Conservation (phyloP, 2,329 filamentous ascomycete genomes). For the Fusarium torreyae region DNA sequence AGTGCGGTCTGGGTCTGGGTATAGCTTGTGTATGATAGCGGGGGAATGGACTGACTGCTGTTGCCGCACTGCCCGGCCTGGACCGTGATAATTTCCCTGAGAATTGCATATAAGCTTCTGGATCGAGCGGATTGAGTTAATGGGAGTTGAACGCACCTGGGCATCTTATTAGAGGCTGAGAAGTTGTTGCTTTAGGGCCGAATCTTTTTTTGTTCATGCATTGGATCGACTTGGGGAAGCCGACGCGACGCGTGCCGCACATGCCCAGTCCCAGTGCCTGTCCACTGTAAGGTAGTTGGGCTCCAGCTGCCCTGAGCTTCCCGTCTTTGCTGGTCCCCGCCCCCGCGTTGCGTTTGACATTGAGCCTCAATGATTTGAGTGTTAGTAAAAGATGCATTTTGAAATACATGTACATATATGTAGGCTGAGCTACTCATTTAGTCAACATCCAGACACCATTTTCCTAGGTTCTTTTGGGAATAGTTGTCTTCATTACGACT, state of each 20-base stretch:
- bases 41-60: slow-evolving; percentile 80
- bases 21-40: slow-evolving; percentile 14
- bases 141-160: slow-evolving; percentile 37
- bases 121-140: neutral
- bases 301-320: slow-evolving; percentile 19
- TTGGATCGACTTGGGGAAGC: slow-evolving; percentile 28
- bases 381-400: too few relatives aligned
- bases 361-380: neutral
- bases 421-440: too few relatives aligned
- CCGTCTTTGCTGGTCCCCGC: slow-evolving; percentile 28
- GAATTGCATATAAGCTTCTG: slow-evolving; percentile 10
- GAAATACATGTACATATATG: too few relatives aligned
- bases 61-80: slow-evolving; percentile 99
- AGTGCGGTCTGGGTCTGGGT: slow-evolving; percentile 10
- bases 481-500: neutral
- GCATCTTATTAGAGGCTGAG: slow-evolving; percentile 42
- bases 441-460: too few relatives aligned
- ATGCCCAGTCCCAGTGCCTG: neutral
- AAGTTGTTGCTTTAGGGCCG: slow-evolving; percentile 36
- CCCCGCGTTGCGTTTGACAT: slow-evolving; percentile 42
- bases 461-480: too few relatives aligned
- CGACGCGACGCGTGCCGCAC: slow-evolving; percentile 45
- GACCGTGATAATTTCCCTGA: slow-evolving; percentile 98
- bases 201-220: slow-evolving; percentile 21
- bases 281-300: neutral